Evolutionary conservation across 2,329 filamentous ascomycete genomes (phyloP).

Genomic region (Aspergillus nomiae): DNA sequence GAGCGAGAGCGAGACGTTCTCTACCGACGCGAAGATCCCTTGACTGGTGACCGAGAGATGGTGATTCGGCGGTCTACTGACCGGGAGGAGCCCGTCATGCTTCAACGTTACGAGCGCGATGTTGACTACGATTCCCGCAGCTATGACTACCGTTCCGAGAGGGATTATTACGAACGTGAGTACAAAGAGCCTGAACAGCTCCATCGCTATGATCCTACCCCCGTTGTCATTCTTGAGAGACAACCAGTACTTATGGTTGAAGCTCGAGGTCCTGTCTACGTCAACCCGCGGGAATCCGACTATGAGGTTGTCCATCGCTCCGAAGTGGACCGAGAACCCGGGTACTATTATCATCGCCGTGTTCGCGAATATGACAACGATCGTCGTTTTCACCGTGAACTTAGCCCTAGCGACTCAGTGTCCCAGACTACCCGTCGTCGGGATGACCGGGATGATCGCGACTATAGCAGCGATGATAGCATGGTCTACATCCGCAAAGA

Average conservation of each 20-base stretch:
- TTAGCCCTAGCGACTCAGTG: conserved; percentile 56
- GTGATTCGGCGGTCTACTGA: conserved; percentile 50
- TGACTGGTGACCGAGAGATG: conserved; percentile 42
- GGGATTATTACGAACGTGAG: conserved; percentile 49
- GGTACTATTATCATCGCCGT: conserved; percentile 64
- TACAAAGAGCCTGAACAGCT: conserved; percentile 45
- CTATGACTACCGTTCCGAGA: conserved; percentile 46
- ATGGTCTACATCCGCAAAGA: conserved; percentile 62
- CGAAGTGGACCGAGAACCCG: conserved; percentile 58
- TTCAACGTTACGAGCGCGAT: conserved; percentile 54
- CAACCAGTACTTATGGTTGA: conserved; percentile 60
- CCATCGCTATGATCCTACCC: conserved; percentile 52
- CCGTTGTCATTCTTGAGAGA: conserved; percentile 55
- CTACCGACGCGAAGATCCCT: conserved; percentile 34
- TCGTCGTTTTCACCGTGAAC: conserved; percentile 46
- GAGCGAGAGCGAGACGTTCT: conserved; percentile 32
- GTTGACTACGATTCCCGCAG: conserved; percentile 47
- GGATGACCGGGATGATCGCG: conserved; percentile 42
- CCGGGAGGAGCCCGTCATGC: conserved; percentile 42
- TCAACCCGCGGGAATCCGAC: conserved; percentile 54
- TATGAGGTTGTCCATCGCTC: conserved; percentile 63
- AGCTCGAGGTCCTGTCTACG: conserved; percentile 53
- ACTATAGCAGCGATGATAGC: conserved; percentile 63
- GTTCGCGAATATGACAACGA: conserved; percentile 58
- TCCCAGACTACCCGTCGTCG: conserved; percentile 51